Evolutionary conservation across 2,329 filamentous ascomycete genomes (phyloP), one percentile per base, ranked within the genome.

Genomic region (Teratosphaeria epicoccoides): DNA sequence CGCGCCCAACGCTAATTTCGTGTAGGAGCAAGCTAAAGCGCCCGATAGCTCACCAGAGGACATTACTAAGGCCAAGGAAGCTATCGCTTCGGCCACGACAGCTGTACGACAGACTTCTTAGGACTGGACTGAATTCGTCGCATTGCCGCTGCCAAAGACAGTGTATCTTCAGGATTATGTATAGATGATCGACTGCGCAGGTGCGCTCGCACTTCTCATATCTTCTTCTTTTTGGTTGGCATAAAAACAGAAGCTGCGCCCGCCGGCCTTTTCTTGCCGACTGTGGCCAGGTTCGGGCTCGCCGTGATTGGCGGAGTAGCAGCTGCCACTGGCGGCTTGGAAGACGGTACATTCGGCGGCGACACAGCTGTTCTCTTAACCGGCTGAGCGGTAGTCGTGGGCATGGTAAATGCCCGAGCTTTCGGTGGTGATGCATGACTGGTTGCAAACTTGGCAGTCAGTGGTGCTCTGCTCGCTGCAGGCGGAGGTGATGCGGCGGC

Each of bases 51-150:
- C 67, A 14, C 59, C 68, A 2, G 71, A 71, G 48, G 71, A 76
- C 51, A 62, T 75, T 57, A 70, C 68, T 44, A 75, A 75, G 54
- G 71, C 71, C 23, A 68, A 72, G 52, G 68, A 71, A 23, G 69
- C 70, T 4, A 59, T 71, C 46, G 64, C 64, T 26, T 63, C 67
- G 50, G 73, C 71, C n/a, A 63, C 68, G 57, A 65, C 65, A 24
- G 68, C 66, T 24, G 59, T 74, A 49, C 63, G 62, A n/a, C 67
- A 73, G 57, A 63, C 58, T 26, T 60, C 61, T 24, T 67, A 24
- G 24, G 11, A n/a, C n/a, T 43, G 12, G 3, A 46, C 2, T 49
- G 46, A 20, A n/a, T n/a, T n/a, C 25, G 33, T 28, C 11, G 10
- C 1, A 40, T 17, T n/a, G 33, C 33, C 33, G 3, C n/a, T n/a